Base-by-base conservation (phyloP, 176 grass and related monocot genomes). In the Rhynchospora breviuscula region DNA sequence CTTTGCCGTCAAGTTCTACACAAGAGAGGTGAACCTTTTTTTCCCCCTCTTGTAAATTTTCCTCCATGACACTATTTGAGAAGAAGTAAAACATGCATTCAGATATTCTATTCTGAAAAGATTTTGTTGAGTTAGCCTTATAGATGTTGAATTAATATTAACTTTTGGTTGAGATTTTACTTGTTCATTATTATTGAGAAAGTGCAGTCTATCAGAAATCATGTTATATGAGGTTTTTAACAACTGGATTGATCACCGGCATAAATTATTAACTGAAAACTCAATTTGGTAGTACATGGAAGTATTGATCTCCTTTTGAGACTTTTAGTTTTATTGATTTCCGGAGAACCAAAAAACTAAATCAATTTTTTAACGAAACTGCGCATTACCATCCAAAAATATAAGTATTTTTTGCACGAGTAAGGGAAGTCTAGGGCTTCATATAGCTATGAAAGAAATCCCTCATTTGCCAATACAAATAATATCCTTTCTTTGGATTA, bases 1-100 rank as follows among this genome's bases (percentile, higher is more conserved):
- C 33, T 98, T 98, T 87, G 96, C 96, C 58, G 87, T 98, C 60
- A 98, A 98, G 86, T 98, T 98, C 88, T 98, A 98, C 93, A 98
- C 96, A 13, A 87, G 96, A 6, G 96, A 98, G 85, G 89, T 90
- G 22, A 8, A 13, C 31, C 49, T 18, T 52, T 5, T 22, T 1
- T 8, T 1, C 22, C 4, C 7, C 4, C 13, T 57, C 22, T 78
- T 2, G 8, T 25, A 10, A 0, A 62, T 23, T 8, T 62, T 62
- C 19, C 18, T 18, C n/a, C n/a, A 60, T 60, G 44, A 52, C 12
- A 52, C 10, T 76, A 29, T 3, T 54, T 78, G 23, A 56, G 5
- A 57, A 53, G 22, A 3, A 49, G 7, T 45, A 43, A 4, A 53
- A 29, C 73, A 18, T 56, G 25, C 7, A 57, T 56, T 78, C 7